These are phyloP conservation scores for Veloboletus limbatus DNA, from an alignment of 1,284 basidiomycete genomes.

Conservation along the genomic window DNA sequence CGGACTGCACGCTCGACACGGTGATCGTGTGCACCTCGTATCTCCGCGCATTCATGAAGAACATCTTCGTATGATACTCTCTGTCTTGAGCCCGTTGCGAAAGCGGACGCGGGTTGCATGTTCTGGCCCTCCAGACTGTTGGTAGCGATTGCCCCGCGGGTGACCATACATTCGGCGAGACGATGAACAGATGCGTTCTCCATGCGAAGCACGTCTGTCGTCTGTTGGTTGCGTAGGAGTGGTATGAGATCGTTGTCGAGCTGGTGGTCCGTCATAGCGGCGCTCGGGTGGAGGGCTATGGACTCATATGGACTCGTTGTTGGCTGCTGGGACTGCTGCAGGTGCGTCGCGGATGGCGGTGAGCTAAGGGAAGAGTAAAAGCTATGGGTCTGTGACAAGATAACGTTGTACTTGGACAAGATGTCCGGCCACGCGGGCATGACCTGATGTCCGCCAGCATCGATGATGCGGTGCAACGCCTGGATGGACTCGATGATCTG, in stretches of 20 bases:
- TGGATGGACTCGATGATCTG: constrained; percentile 76
- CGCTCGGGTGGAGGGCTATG: constrained; percentile 62
- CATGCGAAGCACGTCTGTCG: constrained; percentile 61
- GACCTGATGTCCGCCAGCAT: constrained; percentile 47
- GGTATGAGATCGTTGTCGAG: constrained; percentile 70
- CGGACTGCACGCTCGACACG: constrained; percentile 68
- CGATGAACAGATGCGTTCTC: constrained; percentile 70
- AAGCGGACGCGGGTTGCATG: constrained; percentile 5
- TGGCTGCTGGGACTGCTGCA: too few relatives aligned
- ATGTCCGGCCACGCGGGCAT: constrained; percentile 82
- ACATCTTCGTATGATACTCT: constrained; percentile 43
- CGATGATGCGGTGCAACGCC: constrained; percentile 58
- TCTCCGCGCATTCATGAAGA: constrained; percentile 60
- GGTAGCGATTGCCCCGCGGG: constrained; percentile 59
- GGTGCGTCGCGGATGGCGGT: constrained; percentile 34
- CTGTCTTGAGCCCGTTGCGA: constrained; percentile 19
- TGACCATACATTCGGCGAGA: constrained; percentile 61
- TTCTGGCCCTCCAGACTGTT: constrained; percentile 31
- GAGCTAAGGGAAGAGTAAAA: constrained; percentile 58
- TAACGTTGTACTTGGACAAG: constrained; percentile 75
- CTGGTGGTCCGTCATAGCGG: constrained; percentile 56
- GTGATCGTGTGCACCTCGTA: constrained; percentile 64
- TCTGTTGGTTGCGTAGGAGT: constrained; percentile 72
- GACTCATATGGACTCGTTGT: constrained; percentile 51
- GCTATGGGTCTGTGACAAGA: constrained; percentile 75